These are phyloP conservation scores for Lepiota venenata DNA, from an alignment of 768 basidiomycete genomes.

Conservation along the genomic window DNA sequence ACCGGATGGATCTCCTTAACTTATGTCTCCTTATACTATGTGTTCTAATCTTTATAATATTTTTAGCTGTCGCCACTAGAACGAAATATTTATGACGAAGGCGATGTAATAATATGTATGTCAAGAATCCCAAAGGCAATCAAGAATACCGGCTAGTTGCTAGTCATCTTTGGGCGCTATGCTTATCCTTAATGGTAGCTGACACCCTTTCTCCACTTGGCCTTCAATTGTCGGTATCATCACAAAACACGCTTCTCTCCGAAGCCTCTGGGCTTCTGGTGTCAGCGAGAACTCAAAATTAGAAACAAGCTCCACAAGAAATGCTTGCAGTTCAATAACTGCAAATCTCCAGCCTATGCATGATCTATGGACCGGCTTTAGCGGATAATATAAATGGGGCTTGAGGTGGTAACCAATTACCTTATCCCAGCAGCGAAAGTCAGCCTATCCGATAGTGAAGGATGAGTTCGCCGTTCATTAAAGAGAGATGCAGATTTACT, in stretches of 20 bases:
- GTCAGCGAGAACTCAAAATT: conserved; percentile 51
- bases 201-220: conserved; percentile 36
- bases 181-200: conserved; percentile 36
- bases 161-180: conserved; percentile 25
- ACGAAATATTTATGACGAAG: neutral
- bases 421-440: conserved; percentile 30
- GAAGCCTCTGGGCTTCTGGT: conserved; percentile 28
- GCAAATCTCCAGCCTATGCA: conserved; percentile 39
- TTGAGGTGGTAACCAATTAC: conserved; percentile 16
- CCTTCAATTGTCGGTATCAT: conserved; percentile 43
- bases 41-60: conserved; percentile 9
- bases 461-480: conserved; percentile 2
- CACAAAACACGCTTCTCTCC: conserved; percentile 36
- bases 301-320: conserved; percentile 52
- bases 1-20: conserved; percentile 13
- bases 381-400: neutral
- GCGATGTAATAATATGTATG: neutral
- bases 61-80: neutral
- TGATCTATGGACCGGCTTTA: conserved; percentile 17
- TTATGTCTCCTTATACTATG: conserved; percentile 11
- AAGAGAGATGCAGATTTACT: neutral
- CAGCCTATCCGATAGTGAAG: conserved; percentile 16
- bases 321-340: conserved; percentile 52
- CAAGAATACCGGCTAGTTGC: neutral
- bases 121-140: neutral